Base-by-base conservation (phyloP, 129 eudicot genomes). In the Logfia minima region DNA sequence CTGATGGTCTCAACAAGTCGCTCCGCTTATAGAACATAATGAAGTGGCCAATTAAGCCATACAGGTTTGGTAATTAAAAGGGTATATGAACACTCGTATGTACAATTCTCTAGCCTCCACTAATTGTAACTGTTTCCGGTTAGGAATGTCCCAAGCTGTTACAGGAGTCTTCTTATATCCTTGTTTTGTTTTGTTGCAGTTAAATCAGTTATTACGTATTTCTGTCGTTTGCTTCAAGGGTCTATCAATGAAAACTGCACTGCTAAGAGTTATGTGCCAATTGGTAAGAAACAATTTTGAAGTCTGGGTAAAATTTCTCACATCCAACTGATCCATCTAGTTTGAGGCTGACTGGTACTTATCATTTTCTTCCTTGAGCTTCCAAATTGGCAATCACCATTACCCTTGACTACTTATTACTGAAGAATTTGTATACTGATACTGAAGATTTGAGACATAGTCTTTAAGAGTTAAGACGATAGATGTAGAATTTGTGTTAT, bases 1-100 rank as follows among this genome's bases (percentile, higher is more conserved):
- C 75, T 23, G 3, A 43, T 69, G 35, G 56, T 37, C 18, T 8
- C 26, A 1, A 24, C 26, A 24, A 24, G 26, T 24, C 26, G 26
- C 26, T 24, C 26, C 26, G 26, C 26, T 24, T 24, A 24, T 24
- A 24, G 26, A 24, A 24, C 1, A 24, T 24, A 24, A 23, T 24
- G 26, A 24, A 24, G 4, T 24, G 11, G 22, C 64, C 64, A 58
- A 21, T 21, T 6, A 58, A 58, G 64, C 64, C 28, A 58, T 37
- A 8, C 9, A 37, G 43, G 2, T 55, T 72, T 13, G 52, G 11
- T 19, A 52, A 32, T 29, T 72, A 18, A n/a, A 72, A 55, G 77
- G 77, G 76, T 72, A 72, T 72, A 72, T 72, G n/a, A 72, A 72
- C 45, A 53, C 21, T 26, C 7, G 0, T 16, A 53, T 16, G 6